These are phyloP conservation scores for Candida broadrunensis DNA, from an alignment of 805 yeast genomes.

Conservation along the genomic window DNA sequence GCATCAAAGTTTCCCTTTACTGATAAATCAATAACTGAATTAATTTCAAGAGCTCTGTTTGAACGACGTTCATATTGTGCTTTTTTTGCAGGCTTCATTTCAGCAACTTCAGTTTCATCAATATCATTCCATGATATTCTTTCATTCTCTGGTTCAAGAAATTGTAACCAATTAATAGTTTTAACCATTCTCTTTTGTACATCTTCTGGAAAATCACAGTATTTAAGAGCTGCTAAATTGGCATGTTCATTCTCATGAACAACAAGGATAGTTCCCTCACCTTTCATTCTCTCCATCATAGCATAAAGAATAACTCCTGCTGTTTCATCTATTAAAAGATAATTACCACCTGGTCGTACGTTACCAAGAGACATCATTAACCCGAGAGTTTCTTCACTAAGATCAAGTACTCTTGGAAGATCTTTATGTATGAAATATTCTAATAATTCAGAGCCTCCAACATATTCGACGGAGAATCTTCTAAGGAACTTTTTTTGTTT, in stretches of 20 bases:
- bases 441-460: slow-evolving; percentile 68
- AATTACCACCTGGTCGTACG: slow-evolving; percentile 85
- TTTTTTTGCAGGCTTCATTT: slow-evolving; percentile 56
- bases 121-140: slow-evolving; percentile 45
- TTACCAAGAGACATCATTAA: slow-evolving; percentile 75
- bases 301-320: slow-evolving; percentile 87
- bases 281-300: slow-evolving; percentile 87
- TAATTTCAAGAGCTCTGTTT: slow-evolving; percentile 52
- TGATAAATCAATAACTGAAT: slow-evolving; percentile 49
- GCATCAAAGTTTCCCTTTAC: slow-evolving; percentile 65
- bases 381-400: slow-evolving; percentile 84
- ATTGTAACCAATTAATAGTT: slow-evolving; percentile 74
- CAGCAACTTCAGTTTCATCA: slow-evolving; percentile 50
- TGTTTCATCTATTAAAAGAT: slow-evolving; percentile 89
- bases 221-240: slow-evolving; percentile 66
- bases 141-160: slow-evolving; percentile 71
- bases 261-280: slow-evolving; percentile 63
- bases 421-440: slow-evolving; percentile 79
- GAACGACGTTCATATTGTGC: slow-evolving; percentile 66
- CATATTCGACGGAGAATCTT: slow-evolving; percentile 75
- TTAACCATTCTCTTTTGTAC: slow-evolving; percentile 54
- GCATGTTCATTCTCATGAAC: slow-evolving; percentile 94
- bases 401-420: slow-evolving; percentile 64
- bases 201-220: slow-evolving; percentile 60
- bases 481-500: slow-evolving; percentile 89